Conservation (phyloP, 73 alveolate genomes). For the Symbiodinium pilosum region DNA sequence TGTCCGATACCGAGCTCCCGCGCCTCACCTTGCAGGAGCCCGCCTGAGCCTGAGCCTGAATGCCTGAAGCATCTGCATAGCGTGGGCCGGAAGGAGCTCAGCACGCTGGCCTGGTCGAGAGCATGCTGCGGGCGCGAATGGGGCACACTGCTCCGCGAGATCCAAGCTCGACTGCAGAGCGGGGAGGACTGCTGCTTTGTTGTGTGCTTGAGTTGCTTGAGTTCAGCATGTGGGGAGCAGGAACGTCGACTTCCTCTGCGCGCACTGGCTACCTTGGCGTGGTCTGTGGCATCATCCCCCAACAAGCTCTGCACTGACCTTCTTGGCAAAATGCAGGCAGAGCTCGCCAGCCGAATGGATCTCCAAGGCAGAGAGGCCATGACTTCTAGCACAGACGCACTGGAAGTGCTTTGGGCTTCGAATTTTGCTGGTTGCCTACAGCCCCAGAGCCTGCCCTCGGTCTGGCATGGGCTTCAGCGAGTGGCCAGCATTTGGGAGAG, state of each 20-base stretch:
- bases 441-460: background rate
- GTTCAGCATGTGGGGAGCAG: background rate
- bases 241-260: constrained; percentile 38
- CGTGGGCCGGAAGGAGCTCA: constrained; percentile 12
- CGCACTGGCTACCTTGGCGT: constrained; percentile 43
- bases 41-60: no score
- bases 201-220: background rate
- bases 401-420: constrained; percentile 60
- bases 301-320: background rate
- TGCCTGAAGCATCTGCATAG: no score
- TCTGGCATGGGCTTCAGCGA: background rate
- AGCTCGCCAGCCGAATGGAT: background rate
- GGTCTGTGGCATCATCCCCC: background rate
- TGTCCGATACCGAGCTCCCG: background rate
- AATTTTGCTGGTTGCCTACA: background rate
- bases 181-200: constrained; percentile 23
- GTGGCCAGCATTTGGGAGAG: background rate
- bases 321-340: background rate
- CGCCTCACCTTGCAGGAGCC: constrained; percentile 15
- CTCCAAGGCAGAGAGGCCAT: background rate
- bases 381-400: background rate
- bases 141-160: background rate
- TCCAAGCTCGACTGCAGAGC: constrained; percentile 22
- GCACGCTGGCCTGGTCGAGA: constrained; percentile 30
- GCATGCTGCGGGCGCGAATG: background rate